Percentiles rank a stretch among this genome's conserved stretches.
Conservation (phyloP, 345 rosid genomes). For the Acer yangbiense region DNA sequence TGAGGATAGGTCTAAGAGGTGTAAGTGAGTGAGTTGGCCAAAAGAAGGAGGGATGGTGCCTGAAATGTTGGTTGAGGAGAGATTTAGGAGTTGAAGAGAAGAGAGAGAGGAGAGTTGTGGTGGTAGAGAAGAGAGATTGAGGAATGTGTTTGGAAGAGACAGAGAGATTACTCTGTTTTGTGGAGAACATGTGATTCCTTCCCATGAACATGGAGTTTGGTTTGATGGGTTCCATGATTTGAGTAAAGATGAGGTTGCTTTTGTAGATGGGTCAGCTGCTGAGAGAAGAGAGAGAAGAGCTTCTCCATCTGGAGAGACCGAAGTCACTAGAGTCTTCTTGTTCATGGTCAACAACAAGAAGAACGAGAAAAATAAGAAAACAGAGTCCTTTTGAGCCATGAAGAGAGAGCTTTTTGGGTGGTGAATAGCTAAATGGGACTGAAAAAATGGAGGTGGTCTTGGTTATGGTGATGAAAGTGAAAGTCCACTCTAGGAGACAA, state of each 20-base stretch:
- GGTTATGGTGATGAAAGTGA: slow-evolving; percentile 16
- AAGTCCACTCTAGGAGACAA: slow-evolving; percentile 50
- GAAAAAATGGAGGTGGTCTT: slow-evolving; percentile 5
- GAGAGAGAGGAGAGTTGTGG: slow-evolving; percentile 74
- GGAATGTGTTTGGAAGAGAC: slow-evolving; percentile 78
- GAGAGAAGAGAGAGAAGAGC: slow-evolving; percentile 69
- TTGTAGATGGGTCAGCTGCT: slow-evolving; percentile 44
- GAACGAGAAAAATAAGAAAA: slow-evolving; percentile 28
- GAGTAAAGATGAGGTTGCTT: slow-evolving; percentile 53
- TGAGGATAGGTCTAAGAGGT: slow-evolving; percentile 88
- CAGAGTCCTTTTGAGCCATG: slow-evolving; percentile 35
- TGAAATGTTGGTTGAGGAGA: slow-evolving; percentile 85
- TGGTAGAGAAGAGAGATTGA: slow-evolving; percentile 79
- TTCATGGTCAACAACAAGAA: slow-evolving; percentile 36
- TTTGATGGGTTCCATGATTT: slow-evolving; percentile 81
- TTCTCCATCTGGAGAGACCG: slow-evolving; percentile 80
- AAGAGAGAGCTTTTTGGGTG: background rate
- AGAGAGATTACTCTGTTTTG: slow-evolving; percentile 81
- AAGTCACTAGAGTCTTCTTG: slow-evolving; percentile 34
- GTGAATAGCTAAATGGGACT: slow-evolving; percentile 18
- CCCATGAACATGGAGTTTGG: slow-evolving; percentile 90
- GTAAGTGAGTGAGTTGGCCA: slow-evolving; percentile 64
- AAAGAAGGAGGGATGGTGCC: slow-evolving; percentile 83
- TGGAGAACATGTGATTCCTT: slow-evolving; percentile 84
- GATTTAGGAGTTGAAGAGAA: slow-evolving; percentile 83